Evolutionary conservation across 2,329 filamentous ascomycete species (phyloP).

Genomic region (Trichoderma sp.): DNA sequence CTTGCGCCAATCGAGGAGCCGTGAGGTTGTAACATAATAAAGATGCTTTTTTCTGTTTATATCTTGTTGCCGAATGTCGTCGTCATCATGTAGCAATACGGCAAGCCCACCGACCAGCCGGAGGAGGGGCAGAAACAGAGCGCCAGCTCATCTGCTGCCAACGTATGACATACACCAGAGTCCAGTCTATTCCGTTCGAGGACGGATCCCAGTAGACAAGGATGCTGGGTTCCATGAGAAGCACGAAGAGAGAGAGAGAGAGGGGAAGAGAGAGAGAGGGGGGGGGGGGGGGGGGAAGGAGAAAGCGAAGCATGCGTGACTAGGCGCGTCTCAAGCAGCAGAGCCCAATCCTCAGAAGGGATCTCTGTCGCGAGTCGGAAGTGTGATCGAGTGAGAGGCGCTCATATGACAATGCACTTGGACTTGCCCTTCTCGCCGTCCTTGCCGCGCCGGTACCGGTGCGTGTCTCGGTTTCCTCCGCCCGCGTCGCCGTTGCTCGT

Average conservation of each 20-base stretch:
- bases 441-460: constrained; percentile 41
- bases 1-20: constrained; percentile 45
- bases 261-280: background rate
- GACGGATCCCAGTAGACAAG: background rate
- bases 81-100: constrained; percentile 37
- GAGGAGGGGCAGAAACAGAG: constrained; percentile 11
- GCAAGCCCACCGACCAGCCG: constrained; percentile 31
- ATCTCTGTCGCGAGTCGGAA: constrained; percentile 8
- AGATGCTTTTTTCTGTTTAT: constrained; percentile 33
- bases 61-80: constrained; percentile 38
- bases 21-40: constrained; percentile 34
- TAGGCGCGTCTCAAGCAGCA: constrained; percentile 1
- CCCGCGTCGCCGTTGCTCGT: constrained; percentile 43
- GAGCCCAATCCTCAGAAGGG: background rate
- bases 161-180: background rate
- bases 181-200: constrained; percentile 2
- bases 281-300: background rate
- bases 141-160: constrained; percentile 1
- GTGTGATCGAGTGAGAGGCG: background rate
- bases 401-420: constrained; percentile 48
- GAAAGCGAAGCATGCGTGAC: background rate
- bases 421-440: constrained; percentile 43
- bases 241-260: background rate
- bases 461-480: constrained; percentile 39
- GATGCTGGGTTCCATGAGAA: constrained; percentile 16